Evolutionary conservation across 257 asterid species (phyloP).

Genomic region (Ocimum tenuiflorum): DNA sequence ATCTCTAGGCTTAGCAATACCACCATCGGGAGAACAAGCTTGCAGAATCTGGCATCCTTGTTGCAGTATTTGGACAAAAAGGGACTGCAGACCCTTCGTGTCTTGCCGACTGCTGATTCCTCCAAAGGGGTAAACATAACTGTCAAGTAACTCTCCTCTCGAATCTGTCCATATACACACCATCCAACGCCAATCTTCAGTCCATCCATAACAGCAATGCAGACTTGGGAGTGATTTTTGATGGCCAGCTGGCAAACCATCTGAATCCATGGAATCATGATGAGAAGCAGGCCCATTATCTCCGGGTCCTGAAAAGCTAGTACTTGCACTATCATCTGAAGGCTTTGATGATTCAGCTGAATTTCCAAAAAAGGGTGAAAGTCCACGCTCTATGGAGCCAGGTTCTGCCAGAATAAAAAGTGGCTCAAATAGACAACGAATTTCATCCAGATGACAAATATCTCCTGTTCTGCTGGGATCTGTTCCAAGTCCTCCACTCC

Average conservation of each 20-base stretch:
- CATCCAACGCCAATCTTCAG: slow-evolving; percentile 99
- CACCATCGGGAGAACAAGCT: slow-evolving; percentile 67
- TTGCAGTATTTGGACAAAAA: slow-evolving; percentile 85
- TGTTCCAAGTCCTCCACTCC: slow-evolving; percentile 65
- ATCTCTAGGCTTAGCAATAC: slow-evolving; percentile 77
- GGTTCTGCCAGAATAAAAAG: slow-evolving; percentile 91
- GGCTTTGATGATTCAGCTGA: slow-evolving; percentile 54
- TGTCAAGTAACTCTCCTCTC: slow-evolving; percentile 92
- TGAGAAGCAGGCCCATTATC: slow-evolving; percentile 65
- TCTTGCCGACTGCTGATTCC: slow-evolving; percentile 98
- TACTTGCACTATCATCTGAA: slow-evolving; percentile 73
- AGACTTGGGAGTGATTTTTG: slow-evolving; percentile 73
- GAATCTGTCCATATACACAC: slow-evolving; percentile 97
- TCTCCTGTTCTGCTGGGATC: slow-evolving; percentile 71
- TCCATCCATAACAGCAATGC: slow-evolving; percentile 99
- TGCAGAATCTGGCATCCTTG: slow-evolving; percentile 98
- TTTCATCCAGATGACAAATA: slow-evolving; percentile 53
- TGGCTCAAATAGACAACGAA: slow-evolving; percentile 88
- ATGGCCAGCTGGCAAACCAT: slow-evolving; percentile 62
- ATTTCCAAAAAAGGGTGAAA: slow-evolving; percentile 62
- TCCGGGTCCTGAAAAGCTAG: slow-evolving; percentile 61
- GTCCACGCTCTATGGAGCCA: slow-evolving; percentile 83
- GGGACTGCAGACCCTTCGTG: slow-evolving; percentile 96
- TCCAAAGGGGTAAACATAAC: slow-evolving; percentile 87
- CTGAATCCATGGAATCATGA: slow-evolving; percentile 56